Evolutionary conservation across 495 filamentous ascomycete genomes (phyloP), one percentile per base, ranked within the genome.

Genomic region (Daldinia childiae): DNA sequence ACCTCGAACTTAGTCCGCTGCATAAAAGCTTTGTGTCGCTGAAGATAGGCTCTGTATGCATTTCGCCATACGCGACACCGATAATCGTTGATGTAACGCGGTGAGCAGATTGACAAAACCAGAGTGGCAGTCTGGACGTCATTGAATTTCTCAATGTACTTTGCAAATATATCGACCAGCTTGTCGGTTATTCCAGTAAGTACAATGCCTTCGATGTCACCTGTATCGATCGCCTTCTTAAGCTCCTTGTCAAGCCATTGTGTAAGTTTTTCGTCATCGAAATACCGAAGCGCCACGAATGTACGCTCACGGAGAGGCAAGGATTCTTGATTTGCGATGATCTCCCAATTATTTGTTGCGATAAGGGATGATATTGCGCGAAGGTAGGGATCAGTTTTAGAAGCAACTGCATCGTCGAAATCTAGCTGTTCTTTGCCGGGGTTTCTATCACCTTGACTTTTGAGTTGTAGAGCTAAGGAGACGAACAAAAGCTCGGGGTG

Each of bases 291-390:
- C 0, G 96, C 95, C 9, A 98, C 90, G 29, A 91, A 92, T 39
- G 96, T 85, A 12, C 96, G 92, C 69, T 97, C 93, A 45, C 88
- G 87, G 14, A 98, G 85, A 0, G 95, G 93, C 0, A 99, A 86
- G 32, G 93, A 93, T 4, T 85, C 83, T 76, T 98, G 94, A 57
- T 92, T 86, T 62, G 92, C 87, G 21, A 98, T 93, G 11, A 88
- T 87, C 29, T 87, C 82, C 95, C 95, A 98, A 76, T 96, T 88
- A 7, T 93, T 93, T 24, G 91, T 93, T 56, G 92, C 90, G 57
- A 98, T 93, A 58, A 93, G 89, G n/a, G 92, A 90, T n/a, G 97
- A 91, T 60, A 99, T 91, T 0, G 94, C 94, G 57, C 94, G 89
- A 9, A 95, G 87, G 74, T 97, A 98, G 0, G 94, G 93, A 71